Percentiles rank a stretch among this genome's conserved stretches.
These are phyloP conservation scores for Fraxinus pennsylvanica DNA, from an alignment of 257 asterid genomes.

Conservation along the genomic window DNA sequence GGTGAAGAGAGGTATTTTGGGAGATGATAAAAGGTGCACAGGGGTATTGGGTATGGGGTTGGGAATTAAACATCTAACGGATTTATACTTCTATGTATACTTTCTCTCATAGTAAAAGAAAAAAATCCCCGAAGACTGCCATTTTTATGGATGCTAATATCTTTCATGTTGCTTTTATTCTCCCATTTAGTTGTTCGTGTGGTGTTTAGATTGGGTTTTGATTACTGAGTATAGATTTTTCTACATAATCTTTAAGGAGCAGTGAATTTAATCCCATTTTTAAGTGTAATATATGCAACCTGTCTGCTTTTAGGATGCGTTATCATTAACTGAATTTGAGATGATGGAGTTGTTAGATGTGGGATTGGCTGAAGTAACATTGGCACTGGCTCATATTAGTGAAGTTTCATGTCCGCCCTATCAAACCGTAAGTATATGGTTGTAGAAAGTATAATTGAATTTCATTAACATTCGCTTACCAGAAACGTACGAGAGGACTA, in stretches of 20 bases:
- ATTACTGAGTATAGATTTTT: neutral
- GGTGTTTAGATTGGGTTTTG: neutral
- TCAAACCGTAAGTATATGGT: slow-evolving; percentile 56
- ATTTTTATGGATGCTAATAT: neutral
- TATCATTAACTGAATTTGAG: slow-evolving; percentile 73
- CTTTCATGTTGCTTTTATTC: neutral
- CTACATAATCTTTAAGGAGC: neutral
- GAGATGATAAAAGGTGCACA: neutral
- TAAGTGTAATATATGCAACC: slow-evolving; percentile 5
- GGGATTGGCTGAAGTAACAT: slow-evolving; percentile 62
- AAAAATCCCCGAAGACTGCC: neutral
- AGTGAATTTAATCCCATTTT: neutral
- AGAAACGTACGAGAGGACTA: slow-evolving; percentile 4
- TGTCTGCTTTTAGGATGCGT: slow-evolving; percentile 59
- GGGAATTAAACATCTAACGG: neutral
- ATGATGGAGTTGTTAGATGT: slow-evolving; percentile 86
- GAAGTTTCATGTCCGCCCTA: slow-evolving; percentile 72
- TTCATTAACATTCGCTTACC: slow-evolving; percentile 7
- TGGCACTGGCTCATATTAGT: slow-evolving; percentile 66
- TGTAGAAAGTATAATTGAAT: neutral
- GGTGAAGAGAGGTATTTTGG: neutral
- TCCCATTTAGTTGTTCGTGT: neutral
- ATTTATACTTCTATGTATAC: neutral
- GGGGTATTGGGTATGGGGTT: neutral
- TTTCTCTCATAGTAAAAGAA: neutral